phyloP scores from a whole-genome alignment of 345 rosid species.

The Mangifera indica region DNA sequence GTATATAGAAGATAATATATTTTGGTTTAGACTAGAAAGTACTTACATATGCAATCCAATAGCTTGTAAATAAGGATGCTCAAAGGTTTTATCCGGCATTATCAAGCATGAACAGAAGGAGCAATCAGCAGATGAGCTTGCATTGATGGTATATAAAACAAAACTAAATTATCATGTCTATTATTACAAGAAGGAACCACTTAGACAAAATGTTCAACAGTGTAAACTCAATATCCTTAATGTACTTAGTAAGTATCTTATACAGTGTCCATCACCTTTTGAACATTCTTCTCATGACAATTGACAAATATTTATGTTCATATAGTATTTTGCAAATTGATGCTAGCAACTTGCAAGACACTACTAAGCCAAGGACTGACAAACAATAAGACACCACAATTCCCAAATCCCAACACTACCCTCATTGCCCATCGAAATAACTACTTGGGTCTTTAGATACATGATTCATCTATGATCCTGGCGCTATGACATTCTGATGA shows the following conservation, averaged over 20 bases:
- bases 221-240: neutral
- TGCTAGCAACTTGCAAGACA: slow-evolving; percentile 6
- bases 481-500: neutral
- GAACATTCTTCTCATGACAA: neutral
- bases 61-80: slow-evolving; percentile 94
- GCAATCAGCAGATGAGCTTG: slow-evolving; percentile 12
- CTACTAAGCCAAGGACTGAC: neutral
- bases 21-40: neutral
- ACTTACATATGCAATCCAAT: slow-evolving; percentile 94
- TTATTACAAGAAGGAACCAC: neutral
- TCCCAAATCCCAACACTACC: neutral
- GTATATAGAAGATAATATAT: too few species aligned
- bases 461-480: neutral
- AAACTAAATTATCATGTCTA: neutral
- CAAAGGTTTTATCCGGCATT: slow-evolving; percentile 83
- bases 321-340: neutral
- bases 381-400: neutral
- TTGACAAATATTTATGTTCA: neutral
- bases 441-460: neutral
- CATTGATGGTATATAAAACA: neutral
- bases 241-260: too few species aligned
- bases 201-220: neutral
- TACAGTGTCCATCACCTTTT: neutral
- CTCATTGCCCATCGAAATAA: neutral
- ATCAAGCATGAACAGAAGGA: slow-evolving; percentile 21